Conservation (phyloP, 2,329 filamentous ascomycete genomes). For the Monosporascus sp. region DNA sequence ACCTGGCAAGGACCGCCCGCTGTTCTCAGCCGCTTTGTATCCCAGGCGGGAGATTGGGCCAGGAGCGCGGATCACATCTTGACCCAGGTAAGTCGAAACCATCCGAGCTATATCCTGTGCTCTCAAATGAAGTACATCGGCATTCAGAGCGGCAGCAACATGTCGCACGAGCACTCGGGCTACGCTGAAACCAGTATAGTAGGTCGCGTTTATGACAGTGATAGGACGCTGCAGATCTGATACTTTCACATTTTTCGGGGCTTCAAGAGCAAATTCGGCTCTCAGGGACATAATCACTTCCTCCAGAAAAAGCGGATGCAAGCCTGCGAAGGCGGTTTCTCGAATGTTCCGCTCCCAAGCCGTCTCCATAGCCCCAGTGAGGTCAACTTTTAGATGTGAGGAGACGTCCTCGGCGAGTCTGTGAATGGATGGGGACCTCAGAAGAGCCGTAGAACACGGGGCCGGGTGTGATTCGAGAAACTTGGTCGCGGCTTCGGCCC, state of each 20-base stretch:
- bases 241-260: slow-evolving; percentile 18
- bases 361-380: background rate
- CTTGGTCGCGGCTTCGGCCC: slow-evolving; percentile 3
- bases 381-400: background rate
- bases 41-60: slow-evolving; percentile 50
- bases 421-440: background rate
- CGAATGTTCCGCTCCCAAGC: slow-evolving; percentile 2
- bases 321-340: slow-evolving; percentile 8
- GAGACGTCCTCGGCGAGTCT: too few species aligned
- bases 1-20: slow-evolving; percentile 34
- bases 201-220: slow-evolving; percentile 22
- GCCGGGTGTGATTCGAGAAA: slow-evolving; percentile 2
- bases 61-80: slow-evolving; percentile 42
- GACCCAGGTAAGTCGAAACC: slow-evolving; percentile 64
- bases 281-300: slow-evolving; percentile 19
- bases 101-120: slow-evolving; percentile 67
- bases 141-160: slow-evolving; percentile 54
- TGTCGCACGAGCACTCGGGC: slow-evolving; percentile 40
- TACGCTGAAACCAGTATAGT: slow-evolving; percentile 17
- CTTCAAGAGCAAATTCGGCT: slow-evolving; percentile 18
- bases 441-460: slow-evolving; percentile 4
- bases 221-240: slow-evolving; percentile 22
- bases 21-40: slow-evolving; percentile 51
- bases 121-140: slow-evolving; percentile 64
- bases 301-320: slow-evolving; percentile 13